A percentile compares a stretch with the other conserved stretches of the same genome.
These are phyloP conservation scores for Yarrowia yakushimensis DNA, from an alignment of 805 yeast species.

Conservation along the genomic window DNA sequence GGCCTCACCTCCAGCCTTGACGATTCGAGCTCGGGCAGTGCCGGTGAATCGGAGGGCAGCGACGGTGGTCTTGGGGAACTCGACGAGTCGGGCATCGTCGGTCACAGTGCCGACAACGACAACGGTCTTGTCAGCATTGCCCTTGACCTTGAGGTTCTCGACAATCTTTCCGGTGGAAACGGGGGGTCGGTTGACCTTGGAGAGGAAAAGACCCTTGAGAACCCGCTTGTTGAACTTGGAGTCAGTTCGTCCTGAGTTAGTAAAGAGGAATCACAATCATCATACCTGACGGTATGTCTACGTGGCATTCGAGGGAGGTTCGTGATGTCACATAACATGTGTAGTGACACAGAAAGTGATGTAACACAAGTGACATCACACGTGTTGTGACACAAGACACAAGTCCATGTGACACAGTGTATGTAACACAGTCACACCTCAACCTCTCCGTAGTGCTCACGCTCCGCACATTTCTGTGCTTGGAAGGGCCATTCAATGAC, in stretches of 20 bases:
- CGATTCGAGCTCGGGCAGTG: slow-evolving; percentile 95
- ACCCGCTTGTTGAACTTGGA: slow-evolving; percentile 95
- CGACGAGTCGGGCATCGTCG: slow-evolving; percentile 91
- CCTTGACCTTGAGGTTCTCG: slow-evolving; percentile 76
- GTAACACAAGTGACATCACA: no score
- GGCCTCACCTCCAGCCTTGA: slow-evolving; percentile 99
- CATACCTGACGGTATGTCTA: no score
- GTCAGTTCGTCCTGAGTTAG: slow-evolving; percentile 86
- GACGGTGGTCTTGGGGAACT: slow-evolving; percentile 94
- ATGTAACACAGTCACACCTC: neutral
- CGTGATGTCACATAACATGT: no score
- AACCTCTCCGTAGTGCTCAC: slow-evolving; percentile 20
- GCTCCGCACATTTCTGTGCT: slow-evolving; percentile 11
- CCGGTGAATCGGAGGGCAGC: slow-evolving; percentile 99
- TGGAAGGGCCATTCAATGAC: neutral
- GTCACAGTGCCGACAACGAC: slow-evolving; percentile 99
- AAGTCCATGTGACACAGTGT: no score
- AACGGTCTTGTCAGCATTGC: slow-evolving; percentile 84
- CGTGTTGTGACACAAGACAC: no score
- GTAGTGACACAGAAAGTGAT: no score
- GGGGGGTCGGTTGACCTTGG: slow-evolving; percentile 99
- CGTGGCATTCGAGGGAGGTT: neutral
- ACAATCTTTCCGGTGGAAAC: slow-evolving; percentile 91
- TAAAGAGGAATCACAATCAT: neutral
- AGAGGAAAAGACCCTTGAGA: slow-evolving; percentile 90